Base-by-base conservation (phyloP, 1,284 basidiomycete species). In the Schizopora paradoxa region DNA sequence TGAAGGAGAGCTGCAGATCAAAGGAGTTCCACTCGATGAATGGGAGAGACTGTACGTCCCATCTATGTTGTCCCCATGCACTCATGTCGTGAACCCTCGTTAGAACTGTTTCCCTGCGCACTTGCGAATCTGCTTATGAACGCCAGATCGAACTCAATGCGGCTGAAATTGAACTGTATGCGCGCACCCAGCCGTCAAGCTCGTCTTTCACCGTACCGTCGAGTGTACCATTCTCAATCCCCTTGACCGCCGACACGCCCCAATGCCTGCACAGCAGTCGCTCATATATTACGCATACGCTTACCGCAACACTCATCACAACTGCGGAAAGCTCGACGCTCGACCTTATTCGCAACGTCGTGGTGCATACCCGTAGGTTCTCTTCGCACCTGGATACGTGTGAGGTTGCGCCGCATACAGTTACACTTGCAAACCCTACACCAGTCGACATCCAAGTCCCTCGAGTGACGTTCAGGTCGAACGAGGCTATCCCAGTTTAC, bases 1-100 rank as follows among this genome's bases (percentile, higher is more conserved):
- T 46, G 87, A 90, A 61, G 86, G 86, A 43, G 87, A 90, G 61
- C 66, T 90, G 26, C 86, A 87, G 59, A 70, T 90, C 51, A 90
- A 90, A 61, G 82, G 77, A 45, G 70, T 72, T 29, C 70, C 73
- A 39, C 64, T 69, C 31, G 68, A 66, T 51, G 64, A 62, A 43
- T 90, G 85, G 82, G 65, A 70, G 50, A 77, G 76, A 69, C 67
- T 88, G 87, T 87, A 64, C 67, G 82, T 70, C 27, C 32, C 41
- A 53, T 53, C 56, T 27, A 21, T 43, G 18, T 47, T 42, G 14
- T 26, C 11, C 23, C 31, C 49, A 54, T 13, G 13, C 4, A 16
- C 3, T 16, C 16, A 42, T 27, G 22, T 29, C 22, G 42, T 45
- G 23, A 32, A 19, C 41, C 13, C 6, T 38, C n/a, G 27, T 43